These are phyloP conservation scores for Lunasporangiospora selenospora DNA, from an alignment of 192 early-diverging fungal genomes.

Conservation along the genomic window DNA sequence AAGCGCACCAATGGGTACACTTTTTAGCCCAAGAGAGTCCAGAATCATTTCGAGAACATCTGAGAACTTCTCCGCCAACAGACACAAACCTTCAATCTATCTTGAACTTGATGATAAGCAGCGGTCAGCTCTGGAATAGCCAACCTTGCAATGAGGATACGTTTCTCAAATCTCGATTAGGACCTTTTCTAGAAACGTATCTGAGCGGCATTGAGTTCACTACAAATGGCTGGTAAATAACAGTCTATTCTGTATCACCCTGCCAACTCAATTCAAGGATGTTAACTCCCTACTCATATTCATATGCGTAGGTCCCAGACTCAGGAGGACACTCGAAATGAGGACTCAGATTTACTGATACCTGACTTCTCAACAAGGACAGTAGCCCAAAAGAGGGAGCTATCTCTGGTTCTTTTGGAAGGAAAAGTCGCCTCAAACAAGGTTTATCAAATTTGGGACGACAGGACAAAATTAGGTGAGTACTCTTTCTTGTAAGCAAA, in stretches of 20 bases:
- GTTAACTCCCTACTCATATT: neutral
- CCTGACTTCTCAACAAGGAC: conserved; percentile 13
- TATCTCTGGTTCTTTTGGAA: conserved; percentile 13
- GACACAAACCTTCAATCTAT: conserved; percentile 1
- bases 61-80: neutral
- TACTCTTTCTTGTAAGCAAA: too few relatives aligned
- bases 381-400: conserved; percentile 7
- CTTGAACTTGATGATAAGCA: conserved; percentile 10
- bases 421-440: conserved; percentile 14
- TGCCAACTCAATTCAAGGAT: too few relatives aligned
- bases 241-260: too few relatives aligned
- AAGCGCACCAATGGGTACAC: neutral
- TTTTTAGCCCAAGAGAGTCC: conserved; percentile 3
- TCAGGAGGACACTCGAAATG: conserved; percentile 10
- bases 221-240: conserved; percentile 2
- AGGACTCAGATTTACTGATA: conserved; percentile 6
- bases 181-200: conserved; percentile 10
- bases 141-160: conserved; percentile 6
- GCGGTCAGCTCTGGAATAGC: conserved; percentile 3
- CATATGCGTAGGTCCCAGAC: conserved; percentile 2
- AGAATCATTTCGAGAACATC: neutral
- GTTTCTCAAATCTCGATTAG: conserved; percentile 2
- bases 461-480: conserved; percentile 10
- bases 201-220: conserved; percentile 5
- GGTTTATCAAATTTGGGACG: conserved; percentile 11